Evolutionary conservation across 441 rosid species (phyloP).

Genomic region (Euphorbia schlechtendalii): DNA sequence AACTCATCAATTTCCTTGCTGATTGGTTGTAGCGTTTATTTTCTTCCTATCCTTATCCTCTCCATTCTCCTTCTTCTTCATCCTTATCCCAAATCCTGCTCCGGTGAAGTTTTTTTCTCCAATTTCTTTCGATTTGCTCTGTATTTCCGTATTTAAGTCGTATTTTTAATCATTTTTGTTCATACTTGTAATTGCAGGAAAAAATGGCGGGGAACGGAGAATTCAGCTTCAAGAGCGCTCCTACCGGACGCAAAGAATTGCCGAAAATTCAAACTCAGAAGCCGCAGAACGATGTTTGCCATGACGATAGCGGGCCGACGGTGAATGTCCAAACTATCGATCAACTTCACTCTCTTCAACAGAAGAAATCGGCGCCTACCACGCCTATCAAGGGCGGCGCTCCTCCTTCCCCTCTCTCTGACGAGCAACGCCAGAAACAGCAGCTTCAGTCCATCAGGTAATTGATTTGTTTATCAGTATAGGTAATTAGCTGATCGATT

Average conservation of each 20-base stretch:
- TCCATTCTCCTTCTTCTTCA: not conserved
- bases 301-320: constrained; percentile 59
- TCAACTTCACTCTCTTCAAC: constrained; percentile 74
- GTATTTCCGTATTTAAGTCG: not conserved
- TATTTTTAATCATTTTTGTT: not conserved
- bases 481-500: no score
- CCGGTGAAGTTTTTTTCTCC: not conserved
- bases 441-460: no score
- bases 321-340: constrained; percentile 69
- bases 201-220: constrained; percentile 23
- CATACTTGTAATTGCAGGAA: not conserved
- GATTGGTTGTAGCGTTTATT: not conserved
- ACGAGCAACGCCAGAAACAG: no score
- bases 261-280: constrained; percentile 54
- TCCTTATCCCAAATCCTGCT: constrained; percentile 2
- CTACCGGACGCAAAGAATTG: constrained; percentile 22
- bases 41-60: constrained; percentile 3
- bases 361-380: constrained; percentile 64
- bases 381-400: constrained; percentile 39
- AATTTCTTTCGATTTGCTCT: not conserved
- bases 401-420: no score
- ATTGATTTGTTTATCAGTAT: no score
- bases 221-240: constrained; percentile 23
- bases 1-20: not conserved
- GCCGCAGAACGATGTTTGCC: constrained; percentile 41